Base-by-base conservation (phyloP, 257 asterid genomes). In the Nicotiana undulata region DNA sequence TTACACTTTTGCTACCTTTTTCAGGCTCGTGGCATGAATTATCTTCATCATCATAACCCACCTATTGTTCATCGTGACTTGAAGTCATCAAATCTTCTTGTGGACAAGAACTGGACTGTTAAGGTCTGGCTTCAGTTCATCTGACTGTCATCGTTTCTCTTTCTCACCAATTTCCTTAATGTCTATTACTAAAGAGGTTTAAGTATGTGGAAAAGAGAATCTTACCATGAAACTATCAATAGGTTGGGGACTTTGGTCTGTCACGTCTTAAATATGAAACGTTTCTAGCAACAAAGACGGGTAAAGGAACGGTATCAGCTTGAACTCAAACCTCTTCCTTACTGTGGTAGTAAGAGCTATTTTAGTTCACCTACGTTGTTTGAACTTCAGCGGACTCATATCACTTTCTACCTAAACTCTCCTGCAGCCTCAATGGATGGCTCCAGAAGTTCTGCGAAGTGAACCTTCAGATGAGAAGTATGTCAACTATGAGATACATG, bases 401-500 rank as follows among this genome's bases (percentile, higher is more conserved):
- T 72, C 72, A 75, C n/a, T 53, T 34, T 55, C 13, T 9, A n/a
- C 28, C 13, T 60, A 46, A 55, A 61, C 40, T 40, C 55, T 70
- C 63, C 83, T 89, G 86, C 91, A 95, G 99, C 98, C 99, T 74
- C 99, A 95, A 84, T 93, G 99, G 99, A 95, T 95, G 99, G 99
- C 99, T 82, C 99, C 98, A 20, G 99, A 95, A 88, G 97, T 95
- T 85, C 97, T 95, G 84, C 97, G 99, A 44, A 93, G 89, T 34
- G 99, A 95, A 82, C 97, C 89, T 58, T 85, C 97, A 24, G 91
- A 95, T 79, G 99, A 95, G 85, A 93, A 93, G 98, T 94, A 94
- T 76, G 94, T 75, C 85, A 13, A 58, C 79, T 49, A 24, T 49
- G 78, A 74, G 61, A 74, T 46, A 49, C 16, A 49, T 49, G 78